phyloP scores from a whole-genome alignment of 106 monocot species.

The Posidonia australis region DNA sequence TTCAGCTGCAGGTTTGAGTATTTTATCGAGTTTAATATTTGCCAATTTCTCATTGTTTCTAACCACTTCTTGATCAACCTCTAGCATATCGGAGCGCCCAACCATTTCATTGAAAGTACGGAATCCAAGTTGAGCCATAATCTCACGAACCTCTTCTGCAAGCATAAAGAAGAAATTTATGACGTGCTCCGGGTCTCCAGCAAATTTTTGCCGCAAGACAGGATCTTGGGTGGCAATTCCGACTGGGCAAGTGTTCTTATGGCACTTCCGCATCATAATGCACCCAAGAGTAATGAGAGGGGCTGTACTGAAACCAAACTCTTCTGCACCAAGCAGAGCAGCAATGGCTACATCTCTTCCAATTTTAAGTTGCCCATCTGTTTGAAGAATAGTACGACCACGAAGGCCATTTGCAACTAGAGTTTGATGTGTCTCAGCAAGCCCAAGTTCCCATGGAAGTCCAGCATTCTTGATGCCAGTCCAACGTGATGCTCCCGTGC shows the following conservation, averaged over 20 bases:
- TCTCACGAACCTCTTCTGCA: slow-evolving; percentile 91
- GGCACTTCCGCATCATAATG: slow-evolving; percentile 97
- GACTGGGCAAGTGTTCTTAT: slow-evolving; percentile 86
- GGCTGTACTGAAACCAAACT: slow-evolving; percentile 94
- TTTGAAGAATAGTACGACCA: slow-evolving; percentile 86
- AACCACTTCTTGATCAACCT: slow-evolving; percentile 63
- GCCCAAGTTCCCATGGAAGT: slow-evolving; percentile 94
- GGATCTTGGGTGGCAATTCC: slow-evolving; percentile 97
- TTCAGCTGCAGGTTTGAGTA: slow-evolving; percentile 67
- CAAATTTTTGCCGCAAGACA: slow-evolving; percentile 71
- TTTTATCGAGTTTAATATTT: slow-evolving; percentile 64
- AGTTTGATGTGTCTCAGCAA: slow-evolving; percentile 94
- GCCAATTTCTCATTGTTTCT: slow-evolving; percentile 68
- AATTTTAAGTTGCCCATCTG: slow-evolving; percentile 91
- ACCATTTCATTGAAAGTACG: slow-evolving; percentile 69
- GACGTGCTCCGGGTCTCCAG: slow-evolving; percentile 87
- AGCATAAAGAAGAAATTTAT: slow-evolving; percentile 97
- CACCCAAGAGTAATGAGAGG: slow-evolving; percentile 92
- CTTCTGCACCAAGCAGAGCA: slow-evolving; percentile 85
- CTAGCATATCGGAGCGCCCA: slow-evolving; percentile 84
- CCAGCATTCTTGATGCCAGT: slow-evolving; percentile 94
- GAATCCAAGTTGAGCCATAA: slow-evolving; percentile 84
- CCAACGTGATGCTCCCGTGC: slow-evolving; percentile 93
- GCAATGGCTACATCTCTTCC: slow-evolving; percentile 92
- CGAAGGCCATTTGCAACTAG: slow-evolving; percentile 84